phyloP scores from a whole-genome alignment of 768 basidiomycete species.

The Boletus subcaerulescens region DNA sequence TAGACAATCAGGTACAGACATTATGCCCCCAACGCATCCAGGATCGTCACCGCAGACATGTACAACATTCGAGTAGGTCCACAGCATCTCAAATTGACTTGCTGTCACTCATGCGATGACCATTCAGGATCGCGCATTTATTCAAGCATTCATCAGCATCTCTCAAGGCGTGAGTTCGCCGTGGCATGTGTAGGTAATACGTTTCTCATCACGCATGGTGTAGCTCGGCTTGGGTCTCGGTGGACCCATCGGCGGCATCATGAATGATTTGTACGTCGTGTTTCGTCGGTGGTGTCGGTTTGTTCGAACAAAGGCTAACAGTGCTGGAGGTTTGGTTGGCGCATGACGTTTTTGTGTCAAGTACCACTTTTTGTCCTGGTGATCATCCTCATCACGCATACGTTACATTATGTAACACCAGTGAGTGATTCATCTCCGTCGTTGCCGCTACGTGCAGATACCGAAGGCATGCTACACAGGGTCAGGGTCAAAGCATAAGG shows the following conservation, averaged over 20 bases:
- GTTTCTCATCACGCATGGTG: background rate
- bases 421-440: conserved; percentile 34
- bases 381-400: conserved; percentile 49
- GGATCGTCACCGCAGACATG: conserved; percentile 23
- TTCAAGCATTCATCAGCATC: conserved; percentile 45
- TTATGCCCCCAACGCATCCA: background rate
- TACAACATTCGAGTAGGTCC: conserved; percentile 16
- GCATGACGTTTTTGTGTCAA: conserved; percentile 74
- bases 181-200: background rate
- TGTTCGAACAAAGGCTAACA: background rate
- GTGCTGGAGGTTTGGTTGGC: conserved; percentile 21
- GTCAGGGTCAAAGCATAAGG: conserved; percentile 56
- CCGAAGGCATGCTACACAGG: conserved; percentile 38
- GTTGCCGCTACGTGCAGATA: background rate
- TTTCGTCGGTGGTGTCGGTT: background rate
- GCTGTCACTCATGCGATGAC: background rate
- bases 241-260: conserved; percentile 20
- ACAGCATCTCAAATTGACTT: background rate
- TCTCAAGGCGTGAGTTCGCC: conserved; percentile 12
- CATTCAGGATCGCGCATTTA: conserved; percentile 10
- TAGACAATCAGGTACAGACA: background rate
- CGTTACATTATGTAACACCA: conserved; percentile 61
- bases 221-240: conserved; percentile 25
- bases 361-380: conserved; percentile 56
- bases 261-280: conserved; percentile 20